phyloP scores from a whole-genome alignment of 345 rosid genomes.

The Eucalyptus urophylla region DNA sequence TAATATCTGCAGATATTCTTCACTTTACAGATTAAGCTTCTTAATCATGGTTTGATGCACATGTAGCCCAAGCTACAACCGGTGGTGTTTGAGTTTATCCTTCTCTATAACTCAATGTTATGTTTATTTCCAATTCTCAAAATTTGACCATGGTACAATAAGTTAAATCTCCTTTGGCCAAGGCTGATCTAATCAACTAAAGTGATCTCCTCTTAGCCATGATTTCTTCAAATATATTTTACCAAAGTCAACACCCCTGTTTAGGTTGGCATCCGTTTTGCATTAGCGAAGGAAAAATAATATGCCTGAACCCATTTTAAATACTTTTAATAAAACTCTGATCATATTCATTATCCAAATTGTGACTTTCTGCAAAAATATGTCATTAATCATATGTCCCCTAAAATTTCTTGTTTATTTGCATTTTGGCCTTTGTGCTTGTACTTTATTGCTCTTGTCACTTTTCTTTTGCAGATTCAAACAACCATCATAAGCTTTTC shows the following conservation, averaged over 20 bases:
- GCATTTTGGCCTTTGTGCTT: neutral
- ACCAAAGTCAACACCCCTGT: neutral
- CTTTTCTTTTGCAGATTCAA: neutral
- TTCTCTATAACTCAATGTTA: neutral
- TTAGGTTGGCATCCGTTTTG: neutral
- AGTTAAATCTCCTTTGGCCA: neutral
- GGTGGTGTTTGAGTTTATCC: neutral
- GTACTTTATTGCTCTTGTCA: neutral
- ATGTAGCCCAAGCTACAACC: neutral
- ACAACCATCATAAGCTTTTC: neutral
- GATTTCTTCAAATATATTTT: neutral
- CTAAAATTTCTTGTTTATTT: neutral
- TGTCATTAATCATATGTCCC: neutral
- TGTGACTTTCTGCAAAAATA: neutral
- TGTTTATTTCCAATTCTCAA: neutral
- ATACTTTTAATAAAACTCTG: neutral
- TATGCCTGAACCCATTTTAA: neutral
- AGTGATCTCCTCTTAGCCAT: neutral
- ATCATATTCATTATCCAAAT: neutral
- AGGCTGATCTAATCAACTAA: neutral
- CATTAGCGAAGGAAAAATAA: neutral
- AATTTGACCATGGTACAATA: neutral
- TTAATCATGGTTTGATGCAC: neutral
- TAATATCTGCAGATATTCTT: neutral
- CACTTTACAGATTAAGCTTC: neutral